Base-by-base conservation (phyloP, 768 basidiomycete genomes). In the Auricularia cornea region DNA sequence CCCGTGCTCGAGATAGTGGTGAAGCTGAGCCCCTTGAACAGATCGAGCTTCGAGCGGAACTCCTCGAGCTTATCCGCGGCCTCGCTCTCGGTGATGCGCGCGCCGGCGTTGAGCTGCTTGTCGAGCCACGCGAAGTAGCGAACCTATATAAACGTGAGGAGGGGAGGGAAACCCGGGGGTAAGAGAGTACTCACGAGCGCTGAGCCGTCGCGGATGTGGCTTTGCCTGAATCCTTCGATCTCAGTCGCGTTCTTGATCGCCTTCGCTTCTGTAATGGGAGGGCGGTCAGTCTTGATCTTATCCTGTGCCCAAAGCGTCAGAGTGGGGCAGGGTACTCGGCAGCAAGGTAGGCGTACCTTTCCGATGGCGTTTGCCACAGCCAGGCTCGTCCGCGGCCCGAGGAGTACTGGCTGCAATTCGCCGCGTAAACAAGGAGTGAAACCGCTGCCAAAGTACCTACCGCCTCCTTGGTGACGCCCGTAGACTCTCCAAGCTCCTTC, bases 101-200 rank as follows among this genome's bases (percentile, higher is more conserved):
- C 80, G 0, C 86, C 90, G 6, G 80, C 76, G 3, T 81, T 73
- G 20, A 98, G 77, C 66, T 88, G 83, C 65, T 94, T 89, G 73
- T 98, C 94, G 1, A 99, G 79, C 97, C 96, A 99, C 0, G 93
- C 81, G 68, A 98, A 98, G 75, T 98, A 99, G 16, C 88, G 83
- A 8, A 83, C 85, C 71, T 72, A 60, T 16, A 35, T 3, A 44
- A 35, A 29, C 56, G 40, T 12, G n/a, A 30, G 12, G 16, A 14
- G 14, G 6, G 8, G 14, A 35, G 14, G 33, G 33, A 14, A 8
- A 31, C n/a, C 16, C 30, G 5, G 28, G 28, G 38, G 3, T 54
- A 20, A 23, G 4, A 30, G 51, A 18, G 29, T 16, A 57, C 70
- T 28, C 52, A 77, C 75, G 57, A 98, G 79, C 0, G 95, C 95